Evolutionary conservation across 345 rosid genomes (phyloP), one percentile per base, ranked within the genome.

Genomic region (Jatropha curcas): DNA sequence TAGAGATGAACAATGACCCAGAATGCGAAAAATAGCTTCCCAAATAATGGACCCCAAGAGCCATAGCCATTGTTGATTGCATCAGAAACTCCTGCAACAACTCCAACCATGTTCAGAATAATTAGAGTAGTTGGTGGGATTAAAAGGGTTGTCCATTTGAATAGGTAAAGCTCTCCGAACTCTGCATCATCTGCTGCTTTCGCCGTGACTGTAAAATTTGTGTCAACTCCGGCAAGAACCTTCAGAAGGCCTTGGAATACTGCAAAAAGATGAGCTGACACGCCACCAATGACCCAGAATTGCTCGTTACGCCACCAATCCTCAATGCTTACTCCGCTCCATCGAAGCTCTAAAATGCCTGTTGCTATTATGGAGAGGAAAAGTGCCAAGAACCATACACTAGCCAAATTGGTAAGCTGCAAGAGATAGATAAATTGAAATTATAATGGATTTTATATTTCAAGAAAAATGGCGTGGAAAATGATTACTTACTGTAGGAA

Each of bases 251-350:
- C 98, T 80, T 94, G 97, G 80, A 90, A 94, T 14, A 94, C 97
- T 0, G 98, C 97, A 55, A 92, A 94, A 50, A 94, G 97, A 60
- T 94, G 98, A 10, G 98, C 98, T 0, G 97, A 94, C 56, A 94
- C 98, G 4, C 98, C 97, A 2, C 97, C 97, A 7, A 92, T 94
- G 6, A 94, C 98, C 98, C 97, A 94, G 75, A 94, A 94, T 67
- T 94, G 98, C 82, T 94, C 98, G 74, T 94, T 94, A 41, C 98
- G 86, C 98, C 97, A 94, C 80, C 88, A 89, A 52, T 90, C 98
- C 62, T 86, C 87, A 27, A 92, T 92, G 88, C 93, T 87, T 27
- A 94, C 97, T 4, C 83, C 82, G 30, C 98, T 94, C 98, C 97
- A 94, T 14, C 98, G 83, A 4, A 94, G 94, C 74, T 94, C 98